Conservation (phyloP, 805 yeast species). For the Ogataea methylovora region DNA sequence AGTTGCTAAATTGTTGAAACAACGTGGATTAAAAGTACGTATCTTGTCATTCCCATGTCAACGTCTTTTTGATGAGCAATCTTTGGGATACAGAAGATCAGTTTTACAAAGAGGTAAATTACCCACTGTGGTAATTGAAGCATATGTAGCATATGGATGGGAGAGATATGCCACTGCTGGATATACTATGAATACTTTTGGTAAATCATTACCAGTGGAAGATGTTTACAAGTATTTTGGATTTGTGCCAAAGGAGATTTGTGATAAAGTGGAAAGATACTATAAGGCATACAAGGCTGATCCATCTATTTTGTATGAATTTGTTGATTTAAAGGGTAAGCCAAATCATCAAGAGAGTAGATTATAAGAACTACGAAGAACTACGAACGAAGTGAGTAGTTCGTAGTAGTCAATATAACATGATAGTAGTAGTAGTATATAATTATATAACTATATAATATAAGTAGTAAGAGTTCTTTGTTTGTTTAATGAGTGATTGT, state of each 20-base stretch:
- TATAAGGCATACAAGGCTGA: slow-evolving; percentile 28
- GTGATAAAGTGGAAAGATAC: slow-evolving; percentile 74
- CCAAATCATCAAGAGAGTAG: slow-evolving; percentile 7
- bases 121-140: slow-evolving; percentile 92
- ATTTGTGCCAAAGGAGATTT: slow-evolving; percentile 90
- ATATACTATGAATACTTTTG: slow-evolving; percentile 91
- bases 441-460: no score
- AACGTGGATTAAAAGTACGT: slow-evolving; percentile 63
- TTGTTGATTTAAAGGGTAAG: slow-evolving; percentile 4
- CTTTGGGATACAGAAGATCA: slow-evolving; percentile 69
- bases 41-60: slow-evolving; percentile 93
- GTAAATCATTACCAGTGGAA: slow-evolving; percentile 88
- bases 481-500: no score
- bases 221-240: slow-evolving; percentile 80
- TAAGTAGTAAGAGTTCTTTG: no score
- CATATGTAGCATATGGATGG: slow-evolving; percentile 88
- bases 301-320: slow-evolving; percentile 7
- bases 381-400: no score
- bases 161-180: slow-evolving; percentile 92
- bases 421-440: no score
- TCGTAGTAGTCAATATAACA: no score
- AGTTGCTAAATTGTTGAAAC: slow-evolving; percentile 65
- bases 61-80: slow-evolving; percentile 80
- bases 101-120: slow-evolving; percentile 86
- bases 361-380: neutral